Conservation (phyloP, 371 early-diverging fungal genomes). For the Amoeboaphelidium occidentale region DNA sequence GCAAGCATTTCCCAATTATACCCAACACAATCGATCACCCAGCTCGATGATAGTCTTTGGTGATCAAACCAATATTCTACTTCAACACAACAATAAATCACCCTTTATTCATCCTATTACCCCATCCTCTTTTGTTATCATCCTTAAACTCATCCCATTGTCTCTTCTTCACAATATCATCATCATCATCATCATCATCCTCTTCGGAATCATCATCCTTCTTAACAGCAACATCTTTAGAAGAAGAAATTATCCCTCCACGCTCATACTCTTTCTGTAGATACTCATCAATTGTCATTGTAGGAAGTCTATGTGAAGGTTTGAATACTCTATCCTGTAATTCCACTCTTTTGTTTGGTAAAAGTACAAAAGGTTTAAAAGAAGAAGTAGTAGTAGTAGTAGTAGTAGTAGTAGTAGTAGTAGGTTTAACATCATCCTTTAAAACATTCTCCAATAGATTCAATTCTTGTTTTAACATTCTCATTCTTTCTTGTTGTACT, state of each 20-base stretch:
- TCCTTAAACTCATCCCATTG: conserved; percentile 86
- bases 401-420: too few relatives aligned
- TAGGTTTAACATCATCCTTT: too few relatives aligned
- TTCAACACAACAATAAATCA: too few relatives aligned
- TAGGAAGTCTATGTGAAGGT: conserved; percentile 66
- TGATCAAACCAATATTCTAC: too few relatives aligned
- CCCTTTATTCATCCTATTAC: conserved; percentile 34
- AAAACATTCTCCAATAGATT: too few relatives aligned
- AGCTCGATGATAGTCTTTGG: too few relatives aligned
- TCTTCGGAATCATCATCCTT: conserved; percentile 44
- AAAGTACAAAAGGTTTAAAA: too few relatives aligned
- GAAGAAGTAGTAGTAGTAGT: too few relatives aligned
- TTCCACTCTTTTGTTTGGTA: conserved; percentile 46
- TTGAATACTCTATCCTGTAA: conserved; percentile 56
- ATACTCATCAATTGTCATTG: conserved; percentile 90
- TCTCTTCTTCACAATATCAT: conserved; percentile 50
- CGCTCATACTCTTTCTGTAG: conserved; percentile 55
- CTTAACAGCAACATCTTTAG: conserved; percentile 13
- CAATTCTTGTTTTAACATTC: too few relatives aligned
- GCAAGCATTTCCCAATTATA: too few relatives aligned
- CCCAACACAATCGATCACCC: too few relatives aligned
- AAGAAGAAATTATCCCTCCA: conserved; percentile 42
- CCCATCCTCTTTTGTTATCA: conserved; percentile 68
- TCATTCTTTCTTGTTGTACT: too few relatives aligned
- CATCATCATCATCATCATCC: conserved; percentile 52